These are phyloP conservation scores for Leccinum imitatum DNA, from an alignment of 768 basidiomycete genomes.

Conservation along the genomic window DNA sequence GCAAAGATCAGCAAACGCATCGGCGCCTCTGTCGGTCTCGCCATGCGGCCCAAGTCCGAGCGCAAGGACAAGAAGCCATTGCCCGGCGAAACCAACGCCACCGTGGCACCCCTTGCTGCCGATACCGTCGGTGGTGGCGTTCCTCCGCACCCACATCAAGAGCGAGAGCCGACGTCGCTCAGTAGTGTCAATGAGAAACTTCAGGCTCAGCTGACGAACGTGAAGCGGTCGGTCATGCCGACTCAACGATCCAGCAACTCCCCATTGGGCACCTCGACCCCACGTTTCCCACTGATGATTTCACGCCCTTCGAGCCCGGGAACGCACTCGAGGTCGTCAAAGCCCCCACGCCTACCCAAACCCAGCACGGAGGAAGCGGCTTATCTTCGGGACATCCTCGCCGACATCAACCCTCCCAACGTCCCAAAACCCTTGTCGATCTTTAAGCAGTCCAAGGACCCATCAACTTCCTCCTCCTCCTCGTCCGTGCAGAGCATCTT, in stretches of 20 bases:
- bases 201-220: constrained; percentile 24
- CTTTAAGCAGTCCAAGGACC: constrained; percentile 41
- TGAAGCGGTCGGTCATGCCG: constrained; percentile 27
- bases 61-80: constrained; percentile 35
- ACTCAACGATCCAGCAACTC: constrained; percentile 22
- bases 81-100: constrained; percentile 5
- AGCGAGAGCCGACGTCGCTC: constrained; percentile 24
- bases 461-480: constrained; percentile 9
- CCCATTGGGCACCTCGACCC: constrained; percentile 15
- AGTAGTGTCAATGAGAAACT: constrained; percentile 28
- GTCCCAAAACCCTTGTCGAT: constrained; percentile 48
- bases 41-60: constrained; percentile 35
- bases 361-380: constrained; percentile 55
- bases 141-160: constrained; percentile 5
- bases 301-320: constrained; percentile 31
- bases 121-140: constrained; percentile 5
- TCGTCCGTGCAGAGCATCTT: constrained; percentile 26
- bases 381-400: constrained; percentile 68
- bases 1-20: constrained; percentile 64
- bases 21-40: constrained; percentile 54
- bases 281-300: constrained; percentile 23
- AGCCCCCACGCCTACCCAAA: constrained; percentile 52
- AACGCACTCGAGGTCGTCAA: constrained; percentile 36
- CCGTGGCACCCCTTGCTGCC: constrained; percentile 10
- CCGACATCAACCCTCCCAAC: constrained; percentile 52